A percentile compares a stretch with the other conserved stretches of the same genome.
Conservation (phyloP, 192 early-diverging fungal species). For the Radiomyces spectabilis region DNA sequence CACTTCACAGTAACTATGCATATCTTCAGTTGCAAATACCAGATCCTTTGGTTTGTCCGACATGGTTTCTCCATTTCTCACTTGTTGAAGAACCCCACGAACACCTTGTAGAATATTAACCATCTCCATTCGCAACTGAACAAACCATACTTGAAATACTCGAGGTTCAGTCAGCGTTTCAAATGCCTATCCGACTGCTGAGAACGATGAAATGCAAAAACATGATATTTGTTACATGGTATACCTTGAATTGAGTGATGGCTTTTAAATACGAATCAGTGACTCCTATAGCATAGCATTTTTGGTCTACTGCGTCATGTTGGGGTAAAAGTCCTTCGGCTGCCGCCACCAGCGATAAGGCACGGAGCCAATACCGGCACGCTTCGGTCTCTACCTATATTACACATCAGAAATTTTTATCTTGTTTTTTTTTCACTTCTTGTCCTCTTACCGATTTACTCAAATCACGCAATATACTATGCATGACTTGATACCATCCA, state of each 20-base stretch:
- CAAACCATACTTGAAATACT: slow-evolving; percentile 5
- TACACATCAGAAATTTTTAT: not conserved
- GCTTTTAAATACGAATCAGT: slow-evolving; percentile 2
- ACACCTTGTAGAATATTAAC: too few relatives aligned
- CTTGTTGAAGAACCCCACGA: too few relatives aligned
- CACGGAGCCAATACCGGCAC: slow-evolving; percentile 10
- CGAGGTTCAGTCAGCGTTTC: slow-evolving; percentile 1
- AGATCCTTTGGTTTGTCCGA: too few relatives aligned
- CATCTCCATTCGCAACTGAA: slow-evolving; percentile 21
- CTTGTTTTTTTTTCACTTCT: not conserved
- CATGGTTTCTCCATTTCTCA: too few relatives aligned
- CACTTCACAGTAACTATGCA: too few relatives aligned
- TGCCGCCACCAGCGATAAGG: slow-evolving; percentile 3
- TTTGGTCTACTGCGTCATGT: not conserved
- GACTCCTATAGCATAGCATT: not conserved
- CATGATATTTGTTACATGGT: too few relatives aligned
- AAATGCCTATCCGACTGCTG: slow-evolving; percentile 14
- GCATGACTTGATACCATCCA: slow-evolving; percentile 16
- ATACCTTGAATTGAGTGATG: not conserved
- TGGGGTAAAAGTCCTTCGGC: slow-evolving; percentile 4
- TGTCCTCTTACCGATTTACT: slow-evolving; percentile 1
- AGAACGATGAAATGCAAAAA: too few relatives aligned
- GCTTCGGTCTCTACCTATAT: slow-evolving; percentile 5
- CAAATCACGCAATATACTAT: slow-evolving; percentile 4
- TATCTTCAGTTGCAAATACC: too few relatives aligned